Base-by-base conservation (phyloP, 495 filamentous ascomycete species). In the Xylaria nigripes region DNA sequence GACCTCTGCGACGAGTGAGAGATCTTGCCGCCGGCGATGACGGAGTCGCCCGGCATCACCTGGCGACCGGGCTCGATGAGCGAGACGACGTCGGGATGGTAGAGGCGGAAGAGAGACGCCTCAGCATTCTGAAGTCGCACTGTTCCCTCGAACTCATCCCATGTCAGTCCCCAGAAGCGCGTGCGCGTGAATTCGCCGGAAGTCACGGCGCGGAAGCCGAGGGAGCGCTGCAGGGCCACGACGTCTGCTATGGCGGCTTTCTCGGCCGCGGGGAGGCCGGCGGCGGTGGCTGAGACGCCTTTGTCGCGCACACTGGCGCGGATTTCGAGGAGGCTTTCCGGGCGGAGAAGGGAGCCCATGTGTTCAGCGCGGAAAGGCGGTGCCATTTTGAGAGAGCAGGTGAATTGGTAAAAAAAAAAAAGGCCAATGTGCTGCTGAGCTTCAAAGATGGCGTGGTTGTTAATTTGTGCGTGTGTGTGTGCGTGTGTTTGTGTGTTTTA, bases 311-410 rank as follows among this genome's bases (percentile, higher is more conserved):
- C 71, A 16, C 69, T 63, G 32, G 77, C 75, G 59, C 86, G 85
- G 45, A 76, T 77, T 10, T 79, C 66, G 47, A 91, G 76, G 4
- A 93, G 79, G 24, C 78, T 62, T 40, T 86, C 68, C 38, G 88
- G 87, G 16, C 89, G 82, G 19, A 91, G 80, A 19, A 93, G 81
- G 25, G 86, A 91, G 59, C 89, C 89, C 58, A 95, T 72, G 61
- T 92, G 87, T 75, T 92, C 89, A 44, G 87, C 89, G 57, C 86
- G 81, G 72, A 90, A 92, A 16, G 89, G 87, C 42, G 86, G 85
- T 4, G 61, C 54, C 64, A 67, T 67, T 32, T 49, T 50, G 32
- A 13, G 32, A 5, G 15, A 12, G 15, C 2, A 36, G 15, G 6
- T 29, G 4, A 13, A 8, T 40, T 25, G 27, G 25, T 2, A 2